Percentiles rank a stretch among this genome's conserved stretches.
phyloP scores from a whole-genome alignment of 805 yeast species.

The Wickerhamomyces chaumierensis region DNA sequence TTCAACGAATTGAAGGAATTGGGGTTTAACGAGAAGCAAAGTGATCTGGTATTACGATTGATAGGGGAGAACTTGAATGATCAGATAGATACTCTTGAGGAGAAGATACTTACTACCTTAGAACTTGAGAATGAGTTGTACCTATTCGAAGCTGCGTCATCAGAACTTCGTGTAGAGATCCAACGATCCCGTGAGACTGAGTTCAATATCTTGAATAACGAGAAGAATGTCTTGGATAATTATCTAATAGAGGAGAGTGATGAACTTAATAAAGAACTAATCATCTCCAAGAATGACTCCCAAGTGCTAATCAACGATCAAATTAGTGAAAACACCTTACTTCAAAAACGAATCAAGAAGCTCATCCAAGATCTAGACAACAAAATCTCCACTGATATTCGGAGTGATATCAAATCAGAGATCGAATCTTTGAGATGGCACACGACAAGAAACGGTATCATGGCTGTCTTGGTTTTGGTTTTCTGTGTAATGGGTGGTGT shows the following conservation, averaged over 20 bases:
- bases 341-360: slow-evolving; percentile 55
- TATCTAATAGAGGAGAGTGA: slow-evolving; percentile 66
- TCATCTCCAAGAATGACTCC: slow-evolving; percentile 57
- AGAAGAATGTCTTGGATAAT: slow-evolving; percentile 59
- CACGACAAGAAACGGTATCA: slow-evolving; percentile 76
- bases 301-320: slow-evolving; percentile 81
- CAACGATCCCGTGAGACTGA: slow-evolving; percentile 61
- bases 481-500: slow-evolving; percentile 48
- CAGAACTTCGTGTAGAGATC: slow-evolving; percentile 73
- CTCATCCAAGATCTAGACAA: slow-evolving; percentile 75
- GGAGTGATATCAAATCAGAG: slow-evolving; percentile 73
- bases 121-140: slow-evolving; percentile 84
- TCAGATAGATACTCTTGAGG: slow-evolving; percentile 21
- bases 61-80: slow-evolving; percentile 24
- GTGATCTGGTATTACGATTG: slow-evolving; percentile 42
- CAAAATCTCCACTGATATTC: slow-evolving; percentile 71
- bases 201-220: slow-evolving; percentile 52
- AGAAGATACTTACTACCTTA: slow-evolving; percentile 29
- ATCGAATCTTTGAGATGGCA: slow-evolving; percentile 91
- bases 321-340: slow-evolving; percentile 70
- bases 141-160: slow-evolving; percentile 83
- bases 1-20: slow-evolving; percentile 39
- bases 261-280: slow-evolving; percentile 54
- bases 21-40: slow-evolving; percentile 53
- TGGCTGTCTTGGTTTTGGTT: slow-evolving; percentile 60